phyloP scores from a whole-genome alignment of 305 asterid genomes.

The Plantago coronopus region DNA sequence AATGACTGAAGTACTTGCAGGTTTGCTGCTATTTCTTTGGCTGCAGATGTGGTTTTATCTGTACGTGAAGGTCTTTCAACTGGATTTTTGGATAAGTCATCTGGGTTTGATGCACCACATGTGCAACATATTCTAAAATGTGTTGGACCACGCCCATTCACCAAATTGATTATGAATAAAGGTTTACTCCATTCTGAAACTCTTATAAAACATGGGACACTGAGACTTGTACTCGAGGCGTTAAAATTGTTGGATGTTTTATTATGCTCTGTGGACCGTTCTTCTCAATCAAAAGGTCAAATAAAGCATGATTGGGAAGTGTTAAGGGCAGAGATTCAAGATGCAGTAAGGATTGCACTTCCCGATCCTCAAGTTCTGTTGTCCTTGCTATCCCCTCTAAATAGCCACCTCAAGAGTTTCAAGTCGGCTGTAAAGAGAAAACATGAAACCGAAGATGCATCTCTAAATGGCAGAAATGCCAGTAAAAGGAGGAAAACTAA shows the following conservation, averaged over 20 bases:
- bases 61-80: conserved; percentile 55
- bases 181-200: conserved; percentile 76
- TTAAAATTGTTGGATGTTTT: conserved; percentile 67
- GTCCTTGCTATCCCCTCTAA: conserved; percentile 68
- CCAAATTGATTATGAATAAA: conserved; percentile 61
- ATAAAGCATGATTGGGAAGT: conserved; percentile 41
- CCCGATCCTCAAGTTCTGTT: conserved; percentile 84
- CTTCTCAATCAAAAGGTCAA: conserved; percentile 34
- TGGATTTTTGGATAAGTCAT: conserved; percentile 41
- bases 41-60: conserved; percentile 78
- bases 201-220: conserved; percentile 72
- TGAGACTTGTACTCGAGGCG: conserved; percentile 73
- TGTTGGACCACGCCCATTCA: conserved; percentile 62
- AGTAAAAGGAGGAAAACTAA: conserved; percentile 63
- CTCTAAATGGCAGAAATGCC: conserved; percentile 29
- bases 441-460: conserved; percentile 41
- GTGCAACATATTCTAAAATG: conserved; percentile 70
- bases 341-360: conserved; percentile 53
- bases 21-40: conserved; percentile 73
- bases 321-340: conserved; percentile 58
- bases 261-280: conserved; percentile 40
- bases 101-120: conserved; percentile 37
- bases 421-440: conserved; percentile 53
- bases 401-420: conserved; percentile 42
- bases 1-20: conserved; percentile 63